These are phyloP conservation scores for Fusarium domesticum DNA, from an alignment of 2,329 filamentous ascomycete genomes.

Conservation along the genomic window DNA sequence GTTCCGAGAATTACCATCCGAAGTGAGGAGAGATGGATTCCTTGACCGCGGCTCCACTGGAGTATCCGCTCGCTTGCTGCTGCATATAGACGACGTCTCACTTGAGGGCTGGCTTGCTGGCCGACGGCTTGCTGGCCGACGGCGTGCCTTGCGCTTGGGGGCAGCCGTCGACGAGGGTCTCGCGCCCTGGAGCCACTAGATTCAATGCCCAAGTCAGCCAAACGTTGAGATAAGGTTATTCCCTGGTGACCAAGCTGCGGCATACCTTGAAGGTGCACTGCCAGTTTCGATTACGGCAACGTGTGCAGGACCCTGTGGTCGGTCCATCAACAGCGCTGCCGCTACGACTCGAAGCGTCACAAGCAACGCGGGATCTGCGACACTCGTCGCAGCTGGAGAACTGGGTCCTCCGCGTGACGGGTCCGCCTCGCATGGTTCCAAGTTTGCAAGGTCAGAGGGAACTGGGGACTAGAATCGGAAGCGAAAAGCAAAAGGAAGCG, in stretches of 20 bases:
- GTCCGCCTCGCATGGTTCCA: conserved; percentile 13
- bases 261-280: conserved; percentile 33
- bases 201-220: background rate
- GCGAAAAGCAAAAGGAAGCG: background rate
- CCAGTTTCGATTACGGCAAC: conserved; percentile 37
- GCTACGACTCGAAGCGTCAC: conserved; percentile 25
- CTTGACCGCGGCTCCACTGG: background rate
- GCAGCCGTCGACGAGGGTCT: conserved; percentile 9
- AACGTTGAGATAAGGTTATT: background rate
- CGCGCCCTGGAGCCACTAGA: conserved; percentile 28
- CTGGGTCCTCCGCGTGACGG: conserved; percentile 33
- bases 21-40: background rate
- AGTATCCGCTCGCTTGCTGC: background rate
- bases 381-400: conserved; percentile 37
- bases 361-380: conserved; percentile 32
- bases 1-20: background rate
- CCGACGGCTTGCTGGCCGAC: conserved; percentile 8
- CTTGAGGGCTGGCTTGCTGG: conserved; percentile 9
- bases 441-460: background rate
- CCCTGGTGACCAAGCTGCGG: no score
- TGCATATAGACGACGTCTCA: conserved; percentile 10
- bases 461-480: conserved; percentile 9
- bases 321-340: conserved; percentile 58
- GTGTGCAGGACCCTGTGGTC: conserved; percentile 67
- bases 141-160: conserved; percentile 16